Percentiles rank a stretch among this genome's conserved stretches.
phyloP scores from a whole-genome alignment of 2,329 filamentous ascomycete species.

The Diaporthe sp. region DNA sequence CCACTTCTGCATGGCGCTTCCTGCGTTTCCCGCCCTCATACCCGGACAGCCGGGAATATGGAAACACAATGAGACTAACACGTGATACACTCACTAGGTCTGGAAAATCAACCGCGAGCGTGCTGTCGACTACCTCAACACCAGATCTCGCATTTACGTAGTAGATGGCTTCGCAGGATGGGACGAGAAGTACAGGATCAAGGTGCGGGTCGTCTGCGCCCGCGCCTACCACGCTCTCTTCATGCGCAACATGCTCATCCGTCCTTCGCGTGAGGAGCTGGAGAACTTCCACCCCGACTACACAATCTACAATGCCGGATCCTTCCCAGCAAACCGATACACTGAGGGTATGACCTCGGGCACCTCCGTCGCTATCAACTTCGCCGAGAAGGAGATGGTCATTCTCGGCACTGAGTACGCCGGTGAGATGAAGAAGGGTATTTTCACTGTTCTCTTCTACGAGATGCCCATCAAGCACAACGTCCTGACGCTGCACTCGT shows the following conservation, averaged over 20 bases:
- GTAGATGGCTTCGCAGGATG: conserved; percentile 97
- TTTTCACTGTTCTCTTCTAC: conserved; percentile 99
- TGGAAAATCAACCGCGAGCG: conserved; percentile 99
- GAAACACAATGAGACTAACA: conserved; percentile 40
- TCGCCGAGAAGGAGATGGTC: conserved; percentile 99
- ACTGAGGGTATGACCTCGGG: conserved; percentile 99
- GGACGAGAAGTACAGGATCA: conserved; percentile 98
- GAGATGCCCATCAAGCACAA: conserved; percentile 99
- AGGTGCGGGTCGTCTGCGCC: conserved; percentile 96
- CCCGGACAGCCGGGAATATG: not conserved
- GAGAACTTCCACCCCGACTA: conserved; percentile 99
- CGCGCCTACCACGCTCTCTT: conserved; percentile 99
- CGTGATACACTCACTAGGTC: conserved; percentile 69
- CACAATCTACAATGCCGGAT: conserved; percentile 99
- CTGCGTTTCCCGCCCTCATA: conserved; percentile 18
- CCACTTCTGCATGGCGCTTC: conserved; percentile 30
- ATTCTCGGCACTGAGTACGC: conserved; percentile 99
- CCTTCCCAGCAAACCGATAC: conserved; percentile 98
- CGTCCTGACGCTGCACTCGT: conserved; percentile 97
- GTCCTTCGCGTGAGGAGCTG: conserved; percentile 88
- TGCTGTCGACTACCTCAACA: conserved; percentile 99
- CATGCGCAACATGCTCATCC: conserved; percentile 99
- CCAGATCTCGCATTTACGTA: conserved; percentile 97
- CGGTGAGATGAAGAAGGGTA: conserved; percentile 96
- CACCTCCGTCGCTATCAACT: conserved; percentile 98